Base-by-base conservation (phyloP, 257 asterid genomes). In the Echium plantagineum region DNA sequence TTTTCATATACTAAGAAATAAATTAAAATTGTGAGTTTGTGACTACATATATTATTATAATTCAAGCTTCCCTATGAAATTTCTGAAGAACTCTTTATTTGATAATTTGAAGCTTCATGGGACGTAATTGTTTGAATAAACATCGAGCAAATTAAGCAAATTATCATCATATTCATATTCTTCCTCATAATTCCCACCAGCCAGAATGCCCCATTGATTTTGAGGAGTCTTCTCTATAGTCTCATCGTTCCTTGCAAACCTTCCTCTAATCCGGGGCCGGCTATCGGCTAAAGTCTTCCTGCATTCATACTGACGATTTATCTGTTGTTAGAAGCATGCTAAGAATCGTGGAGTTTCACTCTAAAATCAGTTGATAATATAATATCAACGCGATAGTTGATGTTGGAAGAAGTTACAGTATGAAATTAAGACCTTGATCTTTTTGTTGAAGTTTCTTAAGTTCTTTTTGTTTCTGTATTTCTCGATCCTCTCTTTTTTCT, bases 211-310 rank as follows among this genome's bases (percentile, higher is more conserved):
- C 58, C 66, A 42, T 48, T 70, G 81, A 51, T 78, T 84, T 26
- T 77, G 66, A 42, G 78, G 65, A 5, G 28, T 71, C 73, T 66
- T 81, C 59, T 78, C 90, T 19, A 72, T 12, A 21, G 24, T 71
- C 58, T 85, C 96, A 16, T 83, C 96, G 51, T 80, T 83, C 70
- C 83, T 80, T 0, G 96, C 96, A 59, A 90, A 90, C 68, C 96
- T 72, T 59, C 97, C 97, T 60, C 95, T 74, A 56, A 87, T 83
- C 5, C 97, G 87, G 0, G 94, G 97, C 35, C 96, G 73, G 60
- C 94, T 85, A 57, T 87, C 97, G 15, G 97, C 97, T 61, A 90
- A 66, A 26, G 94, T 85, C 70, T 90, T 91, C 72, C 98, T 75
- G 73, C 98, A 88, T 66, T 88, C 98, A 12, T 91, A 91, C 98